phyloP scores from a whole-genome alignment of 2,329 filamentous ascomycete species.

The Zalaria sp. region DNA sequence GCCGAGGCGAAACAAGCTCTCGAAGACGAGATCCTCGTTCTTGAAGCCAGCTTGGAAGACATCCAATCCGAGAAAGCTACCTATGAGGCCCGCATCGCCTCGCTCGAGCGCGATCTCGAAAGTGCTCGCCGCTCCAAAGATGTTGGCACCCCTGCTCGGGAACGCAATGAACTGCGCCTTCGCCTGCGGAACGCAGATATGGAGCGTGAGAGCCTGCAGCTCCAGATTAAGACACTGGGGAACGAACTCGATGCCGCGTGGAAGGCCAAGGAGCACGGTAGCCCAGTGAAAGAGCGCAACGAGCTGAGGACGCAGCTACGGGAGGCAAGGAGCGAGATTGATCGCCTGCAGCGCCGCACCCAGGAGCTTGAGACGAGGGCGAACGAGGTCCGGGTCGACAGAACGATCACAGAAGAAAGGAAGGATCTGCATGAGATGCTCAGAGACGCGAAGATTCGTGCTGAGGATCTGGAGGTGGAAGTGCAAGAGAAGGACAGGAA shows the following conservation, averaged over 20 bases:
- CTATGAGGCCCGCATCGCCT: conserved; percentile 43
- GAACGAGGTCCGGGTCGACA: conserved; percentile 27
- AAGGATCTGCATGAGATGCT: conserved; percentile 47
- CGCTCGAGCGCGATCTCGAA: conserved; percentile 20
- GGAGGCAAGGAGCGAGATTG: conserved; percentile 19
- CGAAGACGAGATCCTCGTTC: conserved; percentile 40
- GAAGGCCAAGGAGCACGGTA: conserved; percentile 12
- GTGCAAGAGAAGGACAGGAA: conserved; percentile 54
- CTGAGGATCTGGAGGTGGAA: conserved; percentile 49
- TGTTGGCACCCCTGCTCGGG: conserved; percentile 18
- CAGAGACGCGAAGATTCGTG: conserved; percentile 44
- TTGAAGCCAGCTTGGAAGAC: conserved; percentile 29
- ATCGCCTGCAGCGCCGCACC: conserved; percentile 37
- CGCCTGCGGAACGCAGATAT: conserved; percentile 16
- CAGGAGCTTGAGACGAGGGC: conserved; percentile 42
- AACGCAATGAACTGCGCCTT: conserved; percentile 19
- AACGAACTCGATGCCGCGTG: conserved; percentile 18
- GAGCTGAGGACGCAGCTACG: conserved; percentile 18
- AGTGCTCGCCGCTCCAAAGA: conserved; percentile 22
- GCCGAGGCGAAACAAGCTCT: conserved; percentile 29
- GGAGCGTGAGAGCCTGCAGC: conserved; percentile 17
- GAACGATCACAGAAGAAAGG: conserved; percentile 39
- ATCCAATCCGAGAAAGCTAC: conserved; percentile 36
- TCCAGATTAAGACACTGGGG: conserved; percentile 20
- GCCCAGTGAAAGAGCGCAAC: conserved; percentile 18